These are phyloP conservation scores for Lactifluus hygrophoroides DNA, from an alignment of 768 basidiomycete species.

Conservation along the genomic window DNA sequence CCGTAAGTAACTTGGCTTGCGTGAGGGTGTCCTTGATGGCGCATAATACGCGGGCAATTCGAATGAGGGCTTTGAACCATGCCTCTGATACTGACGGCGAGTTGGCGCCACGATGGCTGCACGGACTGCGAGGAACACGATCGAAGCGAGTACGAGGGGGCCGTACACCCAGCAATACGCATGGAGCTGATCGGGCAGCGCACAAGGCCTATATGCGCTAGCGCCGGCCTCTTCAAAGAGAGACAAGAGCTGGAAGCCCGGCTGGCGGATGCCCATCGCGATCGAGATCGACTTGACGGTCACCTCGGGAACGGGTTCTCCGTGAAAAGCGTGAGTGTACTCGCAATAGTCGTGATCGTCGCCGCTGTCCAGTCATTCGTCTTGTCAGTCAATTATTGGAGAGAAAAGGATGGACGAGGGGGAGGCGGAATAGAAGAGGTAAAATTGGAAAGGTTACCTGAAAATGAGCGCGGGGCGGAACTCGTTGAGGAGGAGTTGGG, in stretches of 20 bases:
- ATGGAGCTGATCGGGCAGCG: slow-evolving; percentile 75
- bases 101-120: too few relatives aligned
- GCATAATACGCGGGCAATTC: background rate
- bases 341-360: slow-evolving; percentile 97
- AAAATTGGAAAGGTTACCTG: too few relatives aligned
- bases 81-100: background rate
- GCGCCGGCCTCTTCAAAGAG: slow-evolving; percentile 38
- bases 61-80: background rate
- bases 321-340: slow-evolving; percentile 41
- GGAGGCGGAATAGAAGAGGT: background rate
- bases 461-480: slow-evolving; percentile 64
- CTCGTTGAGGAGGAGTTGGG: slow-evolving; percentile 53
- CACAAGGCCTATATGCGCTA: slow-evolving; percentile 55
- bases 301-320: slow-evolving; percentile 52
- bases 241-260: slow-evolving; percentile 87
- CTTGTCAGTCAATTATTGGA: background rate
- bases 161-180: slow-evolving; percentile 71
- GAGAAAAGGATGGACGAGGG: background rate
- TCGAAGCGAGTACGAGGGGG: slow-evolving; percentile 54
- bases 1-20: background rate
- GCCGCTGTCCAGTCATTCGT: slow-evolving; percentile 41
- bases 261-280: slow-evolving; percentile 74
- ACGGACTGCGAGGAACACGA: slow-evolving; percentile 36
- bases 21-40: background rate
- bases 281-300: slow-evolving; percentile 88